Conservation (phyloP, 257 asterid species). For the Eustoma russellianum region DNA sequence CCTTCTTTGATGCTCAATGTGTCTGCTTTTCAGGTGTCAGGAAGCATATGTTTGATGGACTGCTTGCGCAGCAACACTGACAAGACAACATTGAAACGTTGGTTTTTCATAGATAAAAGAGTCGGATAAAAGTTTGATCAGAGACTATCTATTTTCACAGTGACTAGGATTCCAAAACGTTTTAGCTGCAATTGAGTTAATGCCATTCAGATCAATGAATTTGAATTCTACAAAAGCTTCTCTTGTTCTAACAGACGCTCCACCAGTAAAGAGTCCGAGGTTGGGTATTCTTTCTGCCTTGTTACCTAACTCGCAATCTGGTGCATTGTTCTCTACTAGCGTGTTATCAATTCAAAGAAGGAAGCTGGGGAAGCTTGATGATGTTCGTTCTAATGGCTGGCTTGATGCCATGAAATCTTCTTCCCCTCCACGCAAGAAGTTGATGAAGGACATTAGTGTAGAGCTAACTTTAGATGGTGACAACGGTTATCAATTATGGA, state of each 20-base stretch:
- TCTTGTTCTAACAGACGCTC: slow-evolving; percentile 59
- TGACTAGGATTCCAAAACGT: too few species aligned
- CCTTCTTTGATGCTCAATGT: not conserved
- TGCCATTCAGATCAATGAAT: slow-evolving; percentile 37
- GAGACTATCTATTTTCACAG: too few species aligned
- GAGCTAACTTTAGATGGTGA: slow-evolving; percentile 46
- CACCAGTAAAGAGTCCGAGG: slow-evolving; percentile 53
- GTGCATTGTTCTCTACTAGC: slow-evolving; percentile 35
- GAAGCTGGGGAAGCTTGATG: slow-evolving; percentile 69
- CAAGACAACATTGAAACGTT: slow-evolving; percentile 56
- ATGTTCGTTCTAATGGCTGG: slow-evolving; percentile 77
- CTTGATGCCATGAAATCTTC: slow-evolving; percentile 89
- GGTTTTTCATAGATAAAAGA: slow-evolving; percentile 77
- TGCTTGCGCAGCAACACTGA: slow-evolving; percentile 47
- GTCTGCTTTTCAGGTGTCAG: slow-evolving; percentile 27
- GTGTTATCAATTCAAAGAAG: slow-evolving; percentile 37
- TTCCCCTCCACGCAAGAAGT: slow-evolving; percentile 79
- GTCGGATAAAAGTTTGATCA: slow-evolving; percentile 36
- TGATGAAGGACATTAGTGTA: slow-evolving; percentile 33
- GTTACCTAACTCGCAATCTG: slow-evolving; percentile 47
- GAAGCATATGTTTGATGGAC: slow-evolving; percentile 53
- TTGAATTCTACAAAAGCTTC: slow-evolving; percentile 55
- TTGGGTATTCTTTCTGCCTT: slow-evolving; percentile 49
- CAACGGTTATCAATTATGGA: slow-evolving; percentile 56
- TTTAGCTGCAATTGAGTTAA: slow-evolving; percentile 4